phyloP scores from a whole-genome alignment of 371 early-diverging fungal genomes.

The Rhizomucor miehei region DNA sequence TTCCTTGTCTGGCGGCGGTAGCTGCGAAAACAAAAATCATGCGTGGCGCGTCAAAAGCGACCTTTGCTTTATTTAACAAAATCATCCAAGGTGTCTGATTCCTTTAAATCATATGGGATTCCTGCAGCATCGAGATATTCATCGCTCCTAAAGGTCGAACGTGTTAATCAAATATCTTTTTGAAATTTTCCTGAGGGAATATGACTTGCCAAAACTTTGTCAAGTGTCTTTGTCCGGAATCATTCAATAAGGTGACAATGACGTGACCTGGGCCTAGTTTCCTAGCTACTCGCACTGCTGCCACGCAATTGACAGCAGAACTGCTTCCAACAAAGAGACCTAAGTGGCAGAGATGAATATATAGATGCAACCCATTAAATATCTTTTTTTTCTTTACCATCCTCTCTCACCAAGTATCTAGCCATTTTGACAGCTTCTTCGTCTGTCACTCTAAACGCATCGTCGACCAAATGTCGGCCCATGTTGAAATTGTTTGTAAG shows the following conservation, averaged over 20 bases:
- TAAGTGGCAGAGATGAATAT: constrained; percentile 5
- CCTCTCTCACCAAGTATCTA: constrained; percentile 77
- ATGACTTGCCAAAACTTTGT: constrained; percentile 78
- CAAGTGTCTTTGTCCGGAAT: constrained; percentile 80
- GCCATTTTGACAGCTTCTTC: constrained; percentile 92
- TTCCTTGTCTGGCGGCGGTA: too few relatives aligned
- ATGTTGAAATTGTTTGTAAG: constrained; percentile 83
- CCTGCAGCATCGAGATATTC: constrained; percentile 35
- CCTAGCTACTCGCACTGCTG: constrained; percentile 74
- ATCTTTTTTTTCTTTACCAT: constrained; percentile 49
- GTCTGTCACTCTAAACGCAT: constrained; percentile 87
- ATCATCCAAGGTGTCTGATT: constrained; percentile 32
- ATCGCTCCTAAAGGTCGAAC: constrained; percentile 27
- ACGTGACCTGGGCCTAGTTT: constrained; percentile 74
- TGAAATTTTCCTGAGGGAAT: too few relatives aligned
- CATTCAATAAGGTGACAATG: constrained; percentile 82
- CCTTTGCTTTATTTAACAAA: constrained; percentile 16
- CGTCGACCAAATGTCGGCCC: constrained; percentile 68
- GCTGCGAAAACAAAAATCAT: too few relatives aligned
- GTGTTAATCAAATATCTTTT: background rate
- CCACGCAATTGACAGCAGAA: constrained; percentile 91
- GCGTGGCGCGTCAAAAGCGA: too few relatives aligned
- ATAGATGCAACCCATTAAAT: background rate
- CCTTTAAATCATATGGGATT: constrained; percentile 25
- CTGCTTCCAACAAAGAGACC: constrained; percentile 89